Percentiles rank a stretch among this genome's conserved stretches.
Evolutionary conservation across 2,329 filamentous ascomycete genomes (phyloP).

Genomic region (Fusarium dlaminii): DNA sequence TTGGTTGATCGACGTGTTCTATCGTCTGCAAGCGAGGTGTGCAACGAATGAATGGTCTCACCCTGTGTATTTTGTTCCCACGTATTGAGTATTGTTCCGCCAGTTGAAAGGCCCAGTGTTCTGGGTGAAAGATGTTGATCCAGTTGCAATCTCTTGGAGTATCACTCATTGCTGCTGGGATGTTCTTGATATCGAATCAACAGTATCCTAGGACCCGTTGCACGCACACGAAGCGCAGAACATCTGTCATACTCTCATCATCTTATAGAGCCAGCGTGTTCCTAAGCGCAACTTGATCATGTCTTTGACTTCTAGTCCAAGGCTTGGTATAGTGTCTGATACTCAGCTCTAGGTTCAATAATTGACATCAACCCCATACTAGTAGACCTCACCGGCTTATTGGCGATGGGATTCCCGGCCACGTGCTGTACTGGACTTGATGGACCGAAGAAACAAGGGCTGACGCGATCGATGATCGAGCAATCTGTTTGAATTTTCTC

Average conservation of each 20-base stretch:
- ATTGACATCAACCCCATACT: conserved; percentile 1
- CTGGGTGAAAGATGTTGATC: background rate
- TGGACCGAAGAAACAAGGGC: conserved; percentile 5
- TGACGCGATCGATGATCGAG: conserved; percentile 22
- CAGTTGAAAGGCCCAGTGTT: background rate
- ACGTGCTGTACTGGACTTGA: conserved; percentile 13
- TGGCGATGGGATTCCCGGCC: conserved; percentile 12
- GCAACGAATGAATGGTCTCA: background rate
- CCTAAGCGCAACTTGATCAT: background rate
- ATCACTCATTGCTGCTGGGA: background rate
- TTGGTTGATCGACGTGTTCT: background rate
- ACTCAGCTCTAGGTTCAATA: background rate
- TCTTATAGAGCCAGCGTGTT: conserved; percentile 14
- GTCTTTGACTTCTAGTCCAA: background rate
- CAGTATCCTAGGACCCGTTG: background rate
- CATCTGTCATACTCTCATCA: conserved; percentile 38
- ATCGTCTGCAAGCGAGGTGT: conserved; percentile 8
- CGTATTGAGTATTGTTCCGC: background rate
- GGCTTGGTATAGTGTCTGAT: background rate
- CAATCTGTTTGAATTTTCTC: background rate
- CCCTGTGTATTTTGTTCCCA: background rate
- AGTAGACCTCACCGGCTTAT: background rate
- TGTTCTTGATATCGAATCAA: conserved; percentile 21
- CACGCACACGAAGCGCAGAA: conserved; percentile 22
- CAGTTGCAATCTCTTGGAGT: background rate